Percentiles rank a stretch among this genome's conserved stretches.
These are phyloP conservation scores for Cercophora sp. DNA, from an alignment of 495 filamentous ascomycete genomes.

Conservation along the genomic window DNA sequence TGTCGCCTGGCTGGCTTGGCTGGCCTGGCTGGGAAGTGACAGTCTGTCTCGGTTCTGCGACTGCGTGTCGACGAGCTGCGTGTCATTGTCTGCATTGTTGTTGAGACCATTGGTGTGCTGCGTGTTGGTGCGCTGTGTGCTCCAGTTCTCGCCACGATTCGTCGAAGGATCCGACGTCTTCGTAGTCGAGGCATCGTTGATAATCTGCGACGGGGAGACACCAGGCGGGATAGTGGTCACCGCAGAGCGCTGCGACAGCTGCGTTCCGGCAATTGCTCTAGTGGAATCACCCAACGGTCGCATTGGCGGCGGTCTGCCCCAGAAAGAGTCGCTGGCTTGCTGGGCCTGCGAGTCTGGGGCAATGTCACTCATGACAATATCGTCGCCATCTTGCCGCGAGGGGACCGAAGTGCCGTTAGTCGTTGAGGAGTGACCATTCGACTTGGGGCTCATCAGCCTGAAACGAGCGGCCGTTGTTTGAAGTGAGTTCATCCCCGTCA, in stretches of 20 bases:
- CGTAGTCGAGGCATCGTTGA: conserved; percentile 86
- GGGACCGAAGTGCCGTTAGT: conserved; percentile 69
- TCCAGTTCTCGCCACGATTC: conserved; percentile 45
- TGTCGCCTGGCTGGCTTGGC: conserved; percentile 28
- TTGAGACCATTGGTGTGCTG: conserved; percentile 54
- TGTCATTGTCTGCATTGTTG: conserved; percentile 36
- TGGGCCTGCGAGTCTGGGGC: conserved; percentile 51
- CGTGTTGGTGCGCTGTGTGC: conserved; percentile 60
- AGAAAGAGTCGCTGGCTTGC: conserved; percentile 27
- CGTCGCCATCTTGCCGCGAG: conserved; percentile 48
- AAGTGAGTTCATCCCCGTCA: conserved; percentile 43
- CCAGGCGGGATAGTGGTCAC: conserved; percentile 72
- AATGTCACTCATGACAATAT: conserved; percentile 55
- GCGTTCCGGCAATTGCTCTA: conserved; percentile 38
- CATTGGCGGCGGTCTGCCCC: conserved; percentile 13
- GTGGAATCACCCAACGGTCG: conserved; percentile 24
- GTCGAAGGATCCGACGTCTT: conserved; percentile 72
- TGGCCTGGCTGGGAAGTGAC: conserved; percentile 1
- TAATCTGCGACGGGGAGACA: conserved; percentile 68
- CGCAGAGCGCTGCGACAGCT: conserved; percentile 63
- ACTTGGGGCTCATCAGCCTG: conserved; percentile 43
- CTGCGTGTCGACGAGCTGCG: conserved; percentile 60
- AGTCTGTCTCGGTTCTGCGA: conserved; percentile 16
- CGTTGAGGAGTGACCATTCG: conserved; percentile 47
- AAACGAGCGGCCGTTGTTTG: conserved; percentile 46